Percentiles rank a stretch among this genome's conserved stretches.
Conservation (phyloP, 495 filamentous ascomycete genomes). For the Viridothelium virens region DNA sequence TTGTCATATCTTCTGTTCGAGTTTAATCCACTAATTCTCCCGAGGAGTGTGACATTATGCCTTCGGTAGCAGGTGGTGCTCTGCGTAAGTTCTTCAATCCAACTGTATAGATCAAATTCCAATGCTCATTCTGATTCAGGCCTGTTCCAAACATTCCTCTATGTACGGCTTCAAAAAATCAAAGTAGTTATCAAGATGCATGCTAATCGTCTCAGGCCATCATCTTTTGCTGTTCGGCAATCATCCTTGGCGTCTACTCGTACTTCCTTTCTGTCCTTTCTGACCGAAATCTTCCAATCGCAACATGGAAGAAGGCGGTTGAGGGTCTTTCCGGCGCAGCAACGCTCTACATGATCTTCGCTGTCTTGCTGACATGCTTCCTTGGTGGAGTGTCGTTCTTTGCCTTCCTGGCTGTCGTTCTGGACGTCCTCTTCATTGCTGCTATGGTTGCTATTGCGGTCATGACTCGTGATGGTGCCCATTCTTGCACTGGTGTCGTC, state of each 20-base stretch:
- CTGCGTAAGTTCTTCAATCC: slow-evolving; percentile 12
- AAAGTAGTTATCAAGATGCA: neutral
- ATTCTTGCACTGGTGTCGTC: slow-evolving; percentile 54
- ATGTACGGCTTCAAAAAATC: slow-evolving; percentile 5
- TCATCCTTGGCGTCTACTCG: slow-evolving; percentile 74
- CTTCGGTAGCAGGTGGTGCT: slow-evolving; percentile 20
- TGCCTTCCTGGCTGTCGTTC: slow-evolving; percentile 59
- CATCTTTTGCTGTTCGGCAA: slow-evolving; percentile 60
- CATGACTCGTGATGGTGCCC: slow-evolving; percentile 54
- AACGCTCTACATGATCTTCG: slow-evolving; percentile 62
- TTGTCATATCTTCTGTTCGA: neutral
- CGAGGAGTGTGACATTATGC: slow-evolving; percentile 17
- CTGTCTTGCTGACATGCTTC: slow-evolving; percentile 66
- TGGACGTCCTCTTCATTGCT: slow-evolving; percentile 52
- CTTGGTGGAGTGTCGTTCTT: slow-evolving; percentile 60
- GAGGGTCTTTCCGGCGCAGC: slow-evolving; percentile 72
- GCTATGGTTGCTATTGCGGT: slow-evolving; percentile 55
- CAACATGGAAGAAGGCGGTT: slow-evolving; percentile 62
- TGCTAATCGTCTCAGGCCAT: slow-evolving; percentile 33
- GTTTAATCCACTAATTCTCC: neutral
- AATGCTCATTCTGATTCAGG: neutral
- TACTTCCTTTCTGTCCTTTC: slow-evolving; percentile 60
- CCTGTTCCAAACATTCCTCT: slow-evolving; percentile 24
- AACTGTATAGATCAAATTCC: neutral
- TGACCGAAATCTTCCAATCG: slow-evolving; percentile 43